Conservation (phyloP, 2,329 filamentous ascomycete genomes). For the Sporothrix brunneoviolacea region DNA sequence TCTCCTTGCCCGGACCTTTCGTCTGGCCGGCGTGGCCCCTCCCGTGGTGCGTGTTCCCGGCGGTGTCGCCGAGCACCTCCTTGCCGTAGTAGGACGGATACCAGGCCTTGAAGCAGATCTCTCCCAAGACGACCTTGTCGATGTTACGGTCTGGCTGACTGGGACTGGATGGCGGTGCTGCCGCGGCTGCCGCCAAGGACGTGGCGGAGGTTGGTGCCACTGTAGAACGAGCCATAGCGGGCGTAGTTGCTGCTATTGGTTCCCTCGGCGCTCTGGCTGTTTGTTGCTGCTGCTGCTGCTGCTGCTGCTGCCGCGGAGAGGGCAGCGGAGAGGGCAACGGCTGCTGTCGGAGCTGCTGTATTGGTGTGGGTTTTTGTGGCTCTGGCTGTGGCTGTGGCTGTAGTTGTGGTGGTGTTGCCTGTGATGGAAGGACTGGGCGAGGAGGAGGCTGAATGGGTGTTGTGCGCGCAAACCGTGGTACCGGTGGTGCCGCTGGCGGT, state of each 20-base stretch:
- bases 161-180: slow-evolving; percentile 28
- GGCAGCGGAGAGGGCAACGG: not conserved
- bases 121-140: slow-evolving; percentile 77
- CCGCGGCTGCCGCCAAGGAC: not conserved
- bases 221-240: slow-evolving; percentile 23
- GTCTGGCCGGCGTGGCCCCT: slow-evolving; percentile 7
- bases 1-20: slow-evolving; percentile 23
- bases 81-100: slow-evolving; percentile 86
- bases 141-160: slow-evolving; percentile 63
- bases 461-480: not conserved
- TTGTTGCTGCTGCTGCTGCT: not conserved
- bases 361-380: slow-evolving; percentile 23
- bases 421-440: not conserved
- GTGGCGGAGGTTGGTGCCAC: slow-evolving; percentile 30
- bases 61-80: slow-evolving; percentile 52
- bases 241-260: not conserved
- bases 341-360: slow-evolving; percentile 1
- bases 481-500: slow-evolving; percentile 1
- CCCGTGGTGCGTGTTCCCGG: slow-evolving; percentile 23
- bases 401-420: not conserved
- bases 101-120: slow-evolving; percentile 81
- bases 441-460: slow-evolving; percentile 9
- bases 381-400: not conserved
- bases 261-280: not conserved
- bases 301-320: not conserved